Evolutionary conservation across 208 protist genomes (phyloP).

Genomic region (Crithidia mellificae): DNA sequence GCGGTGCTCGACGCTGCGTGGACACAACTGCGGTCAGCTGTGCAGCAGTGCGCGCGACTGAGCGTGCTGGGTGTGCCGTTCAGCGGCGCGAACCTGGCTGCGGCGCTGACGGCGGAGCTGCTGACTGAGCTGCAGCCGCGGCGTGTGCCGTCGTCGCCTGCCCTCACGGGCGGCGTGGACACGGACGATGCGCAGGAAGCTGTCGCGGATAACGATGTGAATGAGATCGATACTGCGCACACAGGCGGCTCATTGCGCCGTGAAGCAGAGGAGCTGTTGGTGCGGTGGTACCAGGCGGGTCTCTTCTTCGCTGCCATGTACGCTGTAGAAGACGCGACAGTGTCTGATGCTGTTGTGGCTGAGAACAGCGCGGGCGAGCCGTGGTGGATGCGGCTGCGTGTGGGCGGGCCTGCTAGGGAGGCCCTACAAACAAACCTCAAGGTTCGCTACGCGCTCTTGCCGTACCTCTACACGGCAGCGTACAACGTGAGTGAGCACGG

Average conservation of each 20-base stretch:
- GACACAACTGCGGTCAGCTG: conserved; percentile 11
- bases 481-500: conserved; percentile 68
- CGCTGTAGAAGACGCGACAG: conserved; percentile 85
- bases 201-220: background rate
- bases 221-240: background rate
- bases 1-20: conserved; percentile 18
- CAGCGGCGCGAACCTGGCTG: conserved; percentile 95
- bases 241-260: background rate
- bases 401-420: background rate
- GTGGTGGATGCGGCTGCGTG: conserved; percentile 30
- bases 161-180: background rate
- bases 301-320: conserved; percentile 94
- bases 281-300: conserved; percentile 96
- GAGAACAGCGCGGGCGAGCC: background rate
- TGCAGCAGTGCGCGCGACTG: conserved; percentile 45
- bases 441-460: conserved; percentile 91
- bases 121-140: background rate
- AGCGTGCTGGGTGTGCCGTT: conserved; percentile 93
- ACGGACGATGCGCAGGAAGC: conserved; percentile 6
- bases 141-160: conserved; percentile 69
- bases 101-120: conserved; percentile 42
- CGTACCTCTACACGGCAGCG: conserved; percentile 95
- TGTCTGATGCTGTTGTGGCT: conserved; percentile 17
- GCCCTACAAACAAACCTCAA: conserved; percentile 28
- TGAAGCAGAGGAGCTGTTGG: conserved; percentile 82